phyloP scores from a whole-genome alignment of 345 rosid genomes.

The Moricandia moricandioides region DNA sequence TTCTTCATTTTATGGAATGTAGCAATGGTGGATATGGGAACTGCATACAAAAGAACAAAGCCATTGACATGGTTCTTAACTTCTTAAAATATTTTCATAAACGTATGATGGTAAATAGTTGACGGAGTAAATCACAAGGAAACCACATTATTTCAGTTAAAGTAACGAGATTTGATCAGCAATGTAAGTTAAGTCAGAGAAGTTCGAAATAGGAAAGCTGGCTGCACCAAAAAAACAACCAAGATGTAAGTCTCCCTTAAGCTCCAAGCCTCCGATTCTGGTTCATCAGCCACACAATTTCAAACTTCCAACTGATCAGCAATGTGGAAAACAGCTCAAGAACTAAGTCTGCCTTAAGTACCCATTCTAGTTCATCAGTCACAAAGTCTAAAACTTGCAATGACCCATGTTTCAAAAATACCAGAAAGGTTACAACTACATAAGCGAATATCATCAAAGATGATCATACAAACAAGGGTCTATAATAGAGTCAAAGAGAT shows the following conservation, averaged over 20 bases:
- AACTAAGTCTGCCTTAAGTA: not conserved
- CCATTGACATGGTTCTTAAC: no score
- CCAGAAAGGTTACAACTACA: not conserved
- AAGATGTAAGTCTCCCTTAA: not conserved
- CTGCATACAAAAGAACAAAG: not conserved
- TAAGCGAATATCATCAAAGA: not conserved
- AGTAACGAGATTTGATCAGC: not conserved
- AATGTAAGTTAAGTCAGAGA: not conserved
- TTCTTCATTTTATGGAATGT: conserved; percentile 79
- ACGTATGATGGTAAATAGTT: not conserved
- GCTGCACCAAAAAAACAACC: not conserved
- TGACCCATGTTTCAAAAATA: not conserved
- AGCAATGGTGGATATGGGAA: conserved; percentile 64
- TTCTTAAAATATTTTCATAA: not conserved
- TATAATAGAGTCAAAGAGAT: not conserved
- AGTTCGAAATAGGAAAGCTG: not conserved
- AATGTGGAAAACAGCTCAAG: not conserved
- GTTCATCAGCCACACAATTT: conserved; percentile 31
- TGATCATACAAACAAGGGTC: not conserved
- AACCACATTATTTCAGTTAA: not conserved
- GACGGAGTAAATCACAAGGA: not conserved
- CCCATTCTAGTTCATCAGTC: not conserved
- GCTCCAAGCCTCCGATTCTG: no score
- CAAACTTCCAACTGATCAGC: not conserved
- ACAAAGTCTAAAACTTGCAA: not conserved